Conservation (phyloP, 192 early-diverging fungal genomes). For the Podila verticillata region DNA sequence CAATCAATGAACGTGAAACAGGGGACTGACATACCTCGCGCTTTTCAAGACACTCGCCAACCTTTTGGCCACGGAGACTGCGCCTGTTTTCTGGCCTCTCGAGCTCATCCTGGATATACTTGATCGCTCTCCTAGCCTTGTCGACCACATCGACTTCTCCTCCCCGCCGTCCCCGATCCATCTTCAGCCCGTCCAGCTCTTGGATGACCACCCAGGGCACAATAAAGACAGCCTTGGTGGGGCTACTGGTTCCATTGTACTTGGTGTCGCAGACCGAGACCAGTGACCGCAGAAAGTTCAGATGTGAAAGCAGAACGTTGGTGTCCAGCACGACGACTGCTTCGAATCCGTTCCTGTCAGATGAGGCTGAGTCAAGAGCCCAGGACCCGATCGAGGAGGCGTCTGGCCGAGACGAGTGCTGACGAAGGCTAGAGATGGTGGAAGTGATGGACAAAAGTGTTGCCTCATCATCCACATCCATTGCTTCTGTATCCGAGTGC, state of each 20-base stretch:
- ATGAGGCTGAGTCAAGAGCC: conserved; percentile 14
- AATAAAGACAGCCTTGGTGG: conserved; percentile 47
- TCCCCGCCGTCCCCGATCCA: conserved; percentile 5
- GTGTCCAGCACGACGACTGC: conserved; percentile 61
- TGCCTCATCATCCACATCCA: conserved; percentile 45
- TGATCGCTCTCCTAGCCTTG: conserved; percentile 59
- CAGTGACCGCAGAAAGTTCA: conserved; percentile 55
- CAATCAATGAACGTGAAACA: no score
- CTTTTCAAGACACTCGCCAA: conserved; percentile 51
- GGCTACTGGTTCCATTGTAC: conserved; percentile 6
- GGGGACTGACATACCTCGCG: neutral
- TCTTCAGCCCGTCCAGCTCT: conserved; percentile 67
- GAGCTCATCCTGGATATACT: conserved; percentile 58
- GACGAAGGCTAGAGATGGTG: conserved; percentile 31
- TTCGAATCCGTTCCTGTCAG: conserved; percentile 15
- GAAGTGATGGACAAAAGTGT: conserved; percentile 24
- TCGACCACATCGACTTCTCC: conserved; percentile 30
- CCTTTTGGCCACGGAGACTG: conserved; percentile 60
- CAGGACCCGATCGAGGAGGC: conserved; percentile 4
- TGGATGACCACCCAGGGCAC: conserved; percentile 68
- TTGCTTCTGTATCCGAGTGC: conserved; percentile 12
- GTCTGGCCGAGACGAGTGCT: conserved; percentile 3
- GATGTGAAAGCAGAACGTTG: conserved; percentile 64
- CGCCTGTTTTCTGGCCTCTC: conserved; percentile 13
- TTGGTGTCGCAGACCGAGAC: conserved; percentile 5